phyloP scores from a whole-genome alignment of 2,329 filamentous ascomycete species.

The Emydomyces testavorans region DNA sequence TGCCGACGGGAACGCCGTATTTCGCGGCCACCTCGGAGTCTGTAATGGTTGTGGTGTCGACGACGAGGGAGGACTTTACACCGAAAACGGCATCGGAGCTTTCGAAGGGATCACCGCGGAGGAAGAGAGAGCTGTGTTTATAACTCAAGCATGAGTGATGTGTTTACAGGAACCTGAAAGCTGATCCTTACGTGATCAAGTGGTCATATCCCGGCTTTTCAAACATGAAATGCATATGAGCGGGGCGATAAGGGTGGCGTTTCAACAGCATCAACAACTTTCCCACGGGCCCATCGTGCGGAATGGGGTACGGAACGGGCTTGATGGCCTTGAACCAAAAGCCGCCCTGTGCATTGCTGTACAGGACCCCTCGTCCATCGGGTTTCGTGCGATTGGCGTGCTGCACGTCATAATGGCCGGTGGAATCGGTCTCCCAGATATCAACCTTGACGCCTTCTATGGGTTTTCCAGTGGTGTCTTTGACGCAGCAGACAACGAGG shows the following conservation, averaged over 20 bases:
- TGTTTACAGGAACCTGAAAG: conserved; percentile 4
- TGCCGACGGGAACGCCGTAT: conserved; percentile 54
- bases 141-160: too few species aligned
- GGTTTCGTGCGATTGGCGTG: conserved; percentile 52
- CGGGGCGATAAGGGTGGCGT: conserved; percentile 67
- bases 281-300: conserved; percentile 72
- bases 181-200: conserved; percentile 60
- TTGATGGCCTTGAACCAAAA: conserved; percentile 82
- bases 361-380: conserved; percentile 61
- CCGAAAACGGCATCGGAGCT: conserved; percentile 77
- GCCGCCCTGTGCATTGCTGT: conserved; percentile 55
- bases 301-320: conserved; percentile 76
- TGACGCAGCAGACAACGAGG: conserved; percentile 61
- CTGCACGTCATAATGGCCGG: conserved; percentile 75
- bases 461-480: conserved; percentile 52
- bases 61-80: conserved; percentile 68
- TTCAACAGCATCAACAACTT: conserved; percentile 53
- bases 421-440: conserved; percentile 74
- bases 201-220: conserved; percentile 66
- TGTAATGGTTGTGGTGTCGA: conserved; percentile 48
- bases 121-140: conserved; percentile 60
- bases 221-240: conserved; percentile 85
- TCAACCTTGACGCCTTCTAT: conserved; percentile 59
- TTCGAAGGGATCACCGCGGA: conserved; percentile 69
- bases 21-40: conserved; percentile 43